Evolutionary conservation across 2,329 filamentous ascomycete species (phyloP), one percentile per base, ranked within the genome.

Genomic region (Colletotrichum aenigma): DNA sequence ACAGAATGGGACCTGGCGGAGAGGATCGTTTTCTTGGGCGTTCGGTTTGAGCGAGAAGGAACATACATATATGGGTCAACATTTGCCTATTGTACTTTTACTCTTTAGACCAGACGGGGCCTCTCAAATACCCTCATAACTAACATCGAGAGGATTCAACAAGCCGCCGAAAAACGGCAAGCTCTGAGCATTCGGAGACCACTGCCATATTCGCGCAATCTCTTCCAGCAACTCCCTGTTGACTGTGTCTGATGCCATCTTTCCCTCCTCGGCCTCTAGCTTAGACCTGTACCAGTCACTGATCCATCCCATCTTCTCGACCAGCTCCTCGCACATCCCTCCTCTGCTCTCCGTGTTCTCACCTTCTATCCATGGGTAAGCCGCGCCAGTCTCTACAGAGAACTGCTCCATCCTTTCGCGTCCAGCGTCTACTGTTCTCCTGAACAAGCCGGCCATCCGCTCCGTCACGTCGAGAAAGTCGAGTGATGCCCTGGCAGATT

Each of bases 391-490:
- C 30, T 58, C 43, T 6, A 15, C 43, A 13, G 32, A 32, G n/a
- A 74, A 70, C n/a, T 60, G 36, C 43, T 60, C 13, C 61, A 71
- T 71, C 58, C 71, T 58, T 15, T 65, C 43, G 7, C 30, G 56
- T 2, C 58, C 66, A 4, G 43, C 56, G n/a, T 18, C 62, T 4
- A 36, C 62, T n/a, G 70, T 67, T 5, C 28, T 34, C 34, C 48
- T 7, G 24, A 58, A 68, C 32, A 72, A 16, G 21, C 9, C 32
- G 9, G 64, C 18, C 34, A 72, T 43, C 32, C 48, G 48, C 15
- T 76, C 74, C 73, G 72, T 70, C 18, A 75, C 70, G 32, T 36
- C 52, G 15, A 76, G 55, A n/a, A 76, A 76, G 61, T 76, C 71
- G 21, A 78, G 75, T 21, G 76, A 70, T 15, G 71, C 58, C 34